A percentile compares a stretch with the other conserved stretches of the same genome.
phyloP scores from a whole-genome alignment of 345 rosid genomes.

The Boechera stricta region DNA sequence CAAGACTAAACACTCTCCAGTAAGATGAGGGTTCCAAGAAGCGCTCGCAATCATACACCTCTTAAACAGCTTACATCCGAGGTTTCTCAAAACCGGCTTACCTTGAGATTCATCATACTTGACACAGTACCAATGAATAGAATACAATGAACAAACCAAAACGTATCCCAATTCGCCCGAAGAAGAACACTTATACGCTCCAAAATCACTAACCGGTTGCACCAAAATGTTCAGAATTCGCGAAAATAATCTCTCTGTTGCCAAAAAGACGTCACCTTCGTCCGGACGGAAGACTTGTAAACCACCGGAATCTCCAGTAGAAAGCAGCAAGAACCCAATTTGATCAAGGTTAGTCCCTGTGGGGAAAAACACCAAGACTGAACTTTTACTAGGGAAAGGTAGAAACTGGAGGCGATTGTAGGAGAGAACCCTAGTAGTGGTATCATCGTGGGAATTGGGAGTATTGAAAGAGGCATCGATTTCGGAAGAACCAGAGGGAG shows the following conservation, averaged over 20 bases:
- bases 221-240: slow-evolving; percentile 58
- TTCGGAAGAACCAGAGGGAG: slow-evolving; percentile 47
- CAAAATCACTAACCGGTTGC: slow-evolving; percentile 44
- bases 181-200: slow-evolving; percentile 27
- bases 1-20: slow-evolving; percentile 57
- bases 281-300: slow-evolving; percentile 46
- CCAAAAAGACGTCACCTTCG: slow-evolving; percentile 45
- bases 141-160: slow-evolving; percentile 56
- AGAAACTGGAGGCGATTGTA: slow-evolving; percentile 68
- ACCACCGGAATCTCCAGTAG: slow-evolving; percentile 38
- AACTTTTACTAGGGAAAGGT: slow-evolving; percentile 38
- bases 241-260: slow-evolving; percentile 46
- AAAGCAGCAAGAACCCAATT: slow-evolving; percentile 61
- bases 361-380: slow-evolving; percentile 59
- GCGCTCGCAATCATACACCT: slow-evolving; percentile 51
- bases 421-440: slow-evolving; percentile 36
- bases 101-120: slow-evolving; percentile 35
- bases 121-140: slow-evolving; percentile 66
- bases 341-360: slow-evolving; percentile 67
- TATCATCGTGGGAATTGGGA: slow-evolving; percentile 25
- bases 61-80: slow-evolving; percentile 60
- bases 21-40: slow-evolving; percentile 63
- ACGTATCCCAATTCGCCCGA: slow-evolving; percentile 53
- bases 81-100: slow-evolving; percentile 48
- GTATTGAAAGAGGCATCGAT: slow-evolving; percentile 44